A percentile compares a stretch with the other conserved stretches of the same genome.
Evolutionary conservation across 106 monocot species (phyloP).

Genomic region (Dactylorhiza incarnata): DNA sequence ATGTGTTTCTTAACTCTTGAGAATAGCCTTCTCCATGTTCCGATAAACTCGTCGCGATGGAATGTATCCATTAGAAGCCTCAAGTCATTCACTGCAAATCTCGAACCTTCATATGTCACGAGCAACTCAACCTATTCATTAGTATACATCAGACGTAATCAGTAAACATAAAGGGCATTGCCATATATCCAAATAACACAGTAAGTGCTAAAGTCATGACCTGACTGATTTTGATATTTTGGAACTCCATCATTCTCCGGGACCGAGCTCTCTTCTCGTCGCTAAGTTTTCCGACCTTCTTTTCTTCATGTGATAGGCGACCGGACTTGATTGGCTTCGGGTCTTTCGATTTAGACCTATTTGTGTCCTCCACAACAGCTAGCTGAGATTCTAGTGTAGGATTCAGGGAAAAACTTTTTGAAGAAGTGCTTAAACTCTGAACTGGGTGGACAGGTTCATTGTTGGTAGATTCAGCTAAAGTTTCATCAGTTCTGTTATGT

Average conservation of each 20-base stretch:
- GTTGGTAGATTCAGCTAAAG: constrained; percentile 47
- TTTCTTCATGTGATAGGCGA: constrained; percentile 70
- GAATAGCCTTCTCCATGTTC: constrained; percentile 88
- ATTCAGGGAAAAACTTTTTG: constrained; percentile 42
- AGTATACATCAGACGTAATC: not conserved
- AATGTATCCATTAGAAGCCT: constrained; percentile 96
- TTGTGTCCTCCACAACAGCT: constrained; percentile 22
- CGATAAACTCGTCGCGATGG: constrained; percentile 84
- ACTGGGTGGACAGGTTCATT: constrained; percentile 62
- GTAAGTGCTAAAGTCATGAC: constrained; percentile 12
- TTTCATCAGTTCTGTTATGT: constrained; percentile 79
- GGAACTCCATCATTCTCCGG: constrained; percentile 86
- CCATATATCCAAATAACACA: not conserved
- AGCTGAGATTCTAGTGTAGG: constrained; percentile 32
- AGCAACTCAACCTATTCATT: constrained; percentile 75
- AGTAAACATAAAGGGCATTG: not conserved
- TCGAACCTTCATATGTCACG: constrained; percentile 90
- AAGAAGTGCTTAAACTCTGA: constrained; percentile 31
- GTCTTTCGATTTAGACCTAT: constrained; percentile 46
- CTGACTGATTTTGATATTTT: constrained; percentile 97
- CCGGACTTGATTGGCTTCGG: constrained; percentile 40
- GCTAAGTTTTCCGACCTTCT: constrained; percentile 57
- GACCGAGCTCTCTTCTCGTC: constrained; percentile 76
- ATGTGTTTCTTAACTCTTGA: constrained; percentile 95
- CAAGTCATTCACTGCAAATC: constrained; percentile 82